Conservation (phyloP, 2,329 filamentous ascomycete species). For the Aureobasidium musti region DNA sequence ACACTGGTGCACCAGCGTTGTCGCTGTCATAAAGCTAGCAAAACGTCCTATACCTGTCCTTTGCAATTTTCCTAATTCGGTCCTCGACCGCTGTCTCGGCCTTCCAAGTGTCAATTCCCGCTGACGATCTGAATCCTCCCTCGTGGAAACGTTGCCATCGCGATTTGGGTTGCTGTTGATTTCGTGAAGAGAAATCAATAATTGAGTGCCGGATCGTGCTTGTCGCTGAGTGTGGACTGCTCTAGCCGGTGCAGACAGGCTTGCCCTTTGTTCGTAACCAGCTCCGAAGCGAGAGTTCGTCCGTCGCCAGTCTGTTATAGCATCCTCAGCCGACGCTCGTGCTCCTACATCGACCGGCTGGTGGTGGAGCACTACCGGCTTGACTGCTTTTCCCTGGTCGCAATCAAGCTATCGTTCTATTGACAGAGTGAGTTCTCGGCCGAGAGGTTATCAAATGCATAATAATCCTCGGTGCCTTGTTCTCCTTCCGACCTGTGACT, state of each 20-base stretch:
- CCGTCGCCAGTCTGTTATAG: not conserved
- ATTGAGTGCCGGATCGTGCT: not conserved
- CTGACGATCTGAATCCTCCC: constrained; percentile 10
- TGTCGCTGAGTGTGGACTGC: not conserved
- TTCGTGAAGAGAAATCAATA: constrained; percentile 1
- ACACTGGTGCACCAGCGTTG: constrained; percentile 16
- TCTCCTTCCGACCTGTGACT: not conserved
- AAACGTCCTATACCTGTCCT: constrained; percentile 22
- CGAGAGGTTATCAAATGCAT: not conserved
- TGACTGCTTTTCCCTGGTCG: not conserved
- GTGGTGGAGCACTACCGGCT: constrained; percentile 1
- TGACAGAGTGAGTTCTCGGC: constrained; percentile 11
- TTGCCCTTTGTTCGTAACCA: not conserved
- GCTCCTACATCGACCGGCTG: too few relatives aligned
- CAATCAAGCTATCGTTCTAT: not conserved
- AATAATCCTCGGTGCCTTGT: not conserved
- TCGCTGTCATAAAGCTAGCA: not conserved
- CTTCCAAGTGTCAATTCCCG: constrained; percentile 11
- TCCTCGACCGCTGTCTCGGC: constrained; percentile 7
- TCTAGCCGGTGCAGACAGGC: not conserved
- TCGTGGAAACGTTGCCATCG: constrained; percentile 26
- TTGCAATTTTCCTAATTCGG: constrained; percentile 15
- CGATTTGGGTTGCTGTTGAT: constrained; percentile 14
- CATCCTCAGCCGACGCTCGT: not conserved
- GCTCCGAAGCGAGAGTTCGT: not conserved